Base-by-base conservation (phyloP, 75 land plant genomes). In the Ceratopteris richardii region DNA sequence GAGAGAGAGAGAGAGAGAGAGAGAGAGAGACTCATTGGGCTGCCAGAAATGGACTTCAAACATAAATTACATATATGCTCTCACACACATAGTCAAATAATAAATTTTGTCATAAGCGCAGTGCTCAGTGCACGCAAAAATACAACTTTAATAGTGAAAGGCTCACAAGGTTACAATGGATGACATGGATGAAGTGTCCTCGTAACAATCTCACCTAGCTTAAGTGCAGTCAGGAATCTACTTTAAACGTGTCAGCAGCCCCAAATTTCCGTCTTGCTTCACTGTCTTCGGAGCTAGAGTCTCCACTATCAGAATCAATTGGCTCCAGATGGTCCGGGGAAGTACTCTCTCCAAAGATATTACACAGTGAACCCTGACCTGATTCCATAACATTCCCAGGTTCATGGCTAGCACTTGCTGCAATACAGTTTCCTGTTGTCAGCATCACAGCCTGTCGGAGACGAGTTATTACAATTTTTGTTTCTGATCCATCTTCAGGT, bases 401-500 rank as follows among this genome's bases (percentile, higher is more conserved):
- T 14, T 52, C 80, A 28, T 82, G 70, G 2, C 65, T 14, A 20
- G 65, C 31, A 21, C 96, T 77, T 71, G 75, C 71, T n/a, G 89
- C 67, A 18, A 65, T 74, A 64, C 96, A 75, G 12, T 65, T 66
- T 7, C 58, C 33, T 5, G 78, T 83, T 21, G 80, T 88, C 6
- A 94, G 81, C 77, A 94, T 83, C 39, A 73, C 82, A 7, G 84
- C 95, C 50, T 86, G 98, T 4, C 91, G 80, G 21, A 71, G 76
- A 51, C 86, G 96, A 19, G 85, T 76, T 51, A 94, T 94, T 56
- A 90, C 98, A 9, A 94, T 77, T 18, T 78, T 76, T 24, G 82
- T 86, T 12, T 78, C 78, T n/a, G 81, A 78, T 39, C 83, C 83
- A 51, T 81, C 73, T 7, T 23, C 31, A n/a, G 98, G 96, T 29